A percentile compares a stretch with the other conserved stretches of the same genome.
Conservation (phyloP, 208 protist genomes). For the Trypanosoma avium region DNA sequence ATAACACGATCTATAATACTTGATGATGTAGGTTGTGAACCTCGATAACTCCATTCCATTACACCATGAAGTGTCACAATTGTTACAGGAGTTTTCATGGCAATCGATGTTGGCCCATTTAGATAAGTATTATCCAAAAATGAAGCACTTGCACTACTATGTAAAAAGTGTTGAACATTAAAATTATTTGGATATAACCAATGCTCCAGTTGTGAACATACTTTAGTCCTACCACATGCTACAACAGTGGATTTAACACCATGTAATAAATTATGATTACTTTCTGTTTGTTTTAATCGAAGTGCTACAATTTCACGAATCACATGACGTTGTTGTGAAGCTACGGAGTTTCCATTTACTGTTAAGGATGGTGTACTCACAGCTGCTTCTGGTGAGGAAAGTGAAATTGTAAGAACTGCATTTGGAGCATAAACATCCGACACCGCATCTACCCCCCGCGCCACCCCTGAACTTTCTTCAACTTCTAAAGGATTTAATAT, state of each 20-base stretch:
- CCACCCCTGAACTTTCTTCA: constrained; percentile 24
- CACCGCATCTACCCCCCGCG: constrained; percentile 65
- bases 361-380: constrained; percentile 47
- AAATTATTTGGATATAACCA: constrained; percentile 82
- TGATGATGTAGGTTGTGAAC: constrained; percentile 18
- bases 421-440: constrained; percentile 72
- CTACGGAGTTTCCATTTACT: constrained; percentile 26
- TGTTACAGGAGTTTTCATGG: constrained; percentile 66
- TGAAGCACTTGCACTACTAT: constrained; percentile 56
- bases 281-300: constrained; percentile 76
- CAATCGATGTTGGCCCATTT: constrained; percentile 32
- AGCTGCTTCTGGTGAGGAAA: constrained; percentile 62
- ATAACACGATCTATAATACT: constrained; percentile 33
- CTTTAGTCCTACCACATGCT: constrained; percentile 72
- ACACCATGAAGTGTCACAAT: constrained; percentile 81
- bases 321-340: constrained; percentile 43
- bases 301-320: constrained; percentile 79
- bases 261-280: constrained; percentile 80
- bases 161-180: constrained; percentile 60
- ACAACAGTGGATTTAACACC: constrained; percentile 62
- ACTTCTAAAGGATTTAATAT: constrained; percentile 40
- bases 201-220: constrained; percentile 80
- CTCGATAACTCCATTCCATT: constrained; percentile 71
- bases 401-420: constrained; percentile 57
- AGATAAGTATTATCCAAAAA: constrained; percentile 74